These are phyloP conservation scores for Trypanosoma rangeli DNA, from an alignment of 208 protist species.

Conservation along the genomic window DNA sequence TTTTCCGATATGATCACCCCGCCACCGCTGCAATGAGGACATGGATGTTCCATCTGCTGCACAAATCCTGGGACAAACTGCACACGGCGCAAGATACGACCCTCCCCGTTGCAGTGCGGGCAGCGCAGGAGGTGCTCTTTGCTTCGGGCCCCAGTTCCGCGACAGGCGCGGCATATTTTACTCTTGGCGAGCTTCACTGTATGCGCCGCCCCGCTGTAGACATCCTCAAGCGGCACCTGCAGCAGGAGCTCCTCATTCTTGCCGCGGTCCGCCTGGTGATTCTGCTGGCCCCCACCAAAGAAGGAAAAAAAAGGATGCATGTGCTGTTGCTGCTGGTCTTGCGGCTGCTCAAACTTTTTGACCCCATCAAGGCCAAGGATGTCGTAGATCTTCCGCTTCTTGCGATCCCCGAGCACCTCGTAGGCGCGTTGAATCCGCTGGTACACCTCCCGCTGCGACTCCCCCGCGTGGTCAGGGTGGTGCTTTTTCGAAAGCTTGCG, in stretches of 20 bases:
- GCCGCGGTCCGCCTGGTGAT: slow-evolving; percentile 41
- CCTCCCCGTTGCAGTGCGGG: slow-evolving; percentile 40
- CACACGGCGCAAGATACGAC: slow-evolving; percentile 34
- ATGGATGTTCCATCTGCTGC: slow-evolving; percentile 52
- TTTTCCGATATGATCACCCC: slow-evolving; percentile 56
- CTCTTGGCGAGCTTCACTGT: slow-evolving; percentile 77
- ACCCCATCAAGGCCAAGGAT: slow-evolving; percentile 64
- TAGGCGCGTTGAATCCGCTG: slow-evolving; percentile 72
- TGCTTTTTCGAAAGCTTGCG: slow-evolving; percentile 45
- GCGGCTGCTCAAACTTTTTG: slow-evolving; percentile 47
- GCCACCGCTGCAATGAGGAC: slow-evolving; percentile 71
- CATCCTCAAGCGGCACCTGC: slow-evolving; percentile 86
- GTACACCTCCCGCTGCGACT: slow-evolving; percentile 47
- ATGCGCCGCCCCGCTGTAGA: slow-evolving; percentile 90
- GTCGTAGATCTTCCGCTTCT: slow-evolving; percentile 78
- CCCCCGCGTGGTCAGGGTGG: slow-evolving; percentile 55
- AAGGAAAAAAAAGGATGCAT: slow-evolving; percentile 39
- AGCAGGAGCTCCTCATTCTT: slow-evolving; percentile 72
- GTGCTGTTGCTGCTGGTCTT: slow-evolving; percentile 20
- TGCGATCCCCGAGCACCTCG: slow-evolving; percentile 65
- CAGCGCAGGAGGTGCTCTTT: slow-evolving; percentile 36
- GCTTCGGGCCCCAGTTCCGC: slow-evolving; percentile 40
- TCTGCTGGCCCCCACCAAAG: slow-evolving; percentile 34
- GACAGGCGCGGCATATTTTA: slow-evolving; percentile 72
- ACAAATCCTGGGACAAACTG: slow-evolving; percentile 49